Percentiles rank a stretch among this genome's conserved stretches.
Conservation (phyloP, 2,329 filamentous ascomycete genomes). For the Pseudofabraea citricarpa region DNA sequence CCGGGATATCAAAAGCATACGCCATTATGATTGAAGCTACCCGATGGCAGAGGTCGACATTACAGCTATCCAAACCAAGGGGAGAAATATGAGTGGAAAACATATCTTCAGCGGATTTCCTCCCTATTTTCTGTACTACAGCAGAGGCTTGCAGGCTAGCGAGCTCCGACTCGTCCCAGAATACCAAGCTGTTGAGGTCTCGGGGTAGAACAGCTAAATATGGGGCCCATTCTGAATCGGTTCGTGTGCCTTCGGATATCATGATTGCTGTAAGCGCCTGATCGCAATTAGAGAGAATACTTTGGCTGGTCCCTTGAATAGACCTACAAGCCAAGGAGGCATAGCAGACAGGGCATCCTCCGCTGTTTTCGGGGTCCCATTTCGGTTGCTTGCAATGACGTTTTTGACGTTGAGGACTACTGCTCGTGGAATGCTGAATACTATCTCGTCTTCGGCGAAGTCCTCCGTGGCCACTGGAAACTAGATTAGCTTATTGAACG, state of each 20-base stretch:
- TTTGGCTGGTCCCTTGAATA: no score
- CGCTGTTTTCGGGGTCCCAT: constrained; percentile 17
- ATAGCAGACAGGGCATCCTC: constrained; percentile 34
- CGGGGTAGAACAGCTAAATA: constrained; percentile 60
- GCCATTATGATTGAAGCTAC: constrained; percentile 69
- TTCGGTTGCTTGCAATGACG: constrained; percentile 42
- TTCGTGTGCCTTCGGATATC: constrained; percentile 14
- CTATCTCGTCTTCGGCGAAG: constrained; percentile 56
- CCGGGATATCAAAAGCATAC: constrained; percentile 62
- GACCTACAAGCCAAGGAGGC: constrained; percentile 39
- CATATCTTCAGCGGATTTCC: constrained; percentile 49
- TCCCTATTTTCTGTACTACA: constrained; percentile 61
- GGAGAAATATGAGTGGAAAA: constrained; percentile 52
- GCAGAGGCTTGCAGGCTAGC: constrained; percentile 58
- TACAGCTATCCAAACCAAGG: constrained; percentile 38
- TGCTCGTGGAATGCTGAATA: constrained; percentile 60
- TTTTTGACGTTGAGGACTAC: constrained; percentile 56
- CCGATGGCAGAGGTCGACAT: constrained; percentile 47
- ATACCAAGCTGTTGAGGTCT: constrained; percentile 64
- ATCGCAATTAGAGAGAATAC: no score
- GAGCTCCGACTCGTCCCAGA: constrained; percentile 59
- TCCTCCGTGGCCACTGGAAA: constrained; percentile 50
- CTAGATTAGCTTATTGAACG: no score
- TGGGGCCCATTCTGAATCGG: constrained; percentile 33
- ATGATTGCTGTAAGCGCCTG: constrained; percentile 22